phyloP scores from a whole-genome alignment of 1,139 yeast genomes.

The Blastobotrys indianensis region DNA sequence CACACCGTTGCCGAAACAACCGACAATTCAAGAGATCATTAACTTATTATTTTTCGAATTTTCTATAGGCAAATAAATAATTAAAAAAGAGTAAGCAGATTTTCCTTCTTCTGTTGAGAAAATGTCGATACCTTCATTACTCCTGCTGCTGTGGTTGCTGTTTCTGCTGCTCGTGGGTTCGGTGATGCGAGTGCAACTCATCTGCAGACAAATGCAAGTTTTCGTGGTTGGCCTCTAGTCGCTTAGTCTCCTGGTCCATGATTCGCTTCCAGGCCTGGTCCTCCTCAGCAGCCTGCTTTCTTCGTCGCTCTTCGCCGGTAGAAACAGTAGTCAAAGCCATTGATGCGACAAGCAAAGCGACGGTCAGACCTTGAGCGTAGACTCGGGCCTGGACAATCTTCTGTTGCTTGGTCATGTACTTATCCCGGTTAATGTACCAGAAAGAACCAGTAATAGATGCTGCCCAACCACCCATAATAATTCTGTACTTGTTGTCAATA shows the following conservation, averaged over 20 bases:
- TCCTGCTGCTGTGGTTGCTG: no score
- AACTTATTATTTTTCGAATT: neutral
- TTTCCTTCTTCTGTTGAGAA: no score
- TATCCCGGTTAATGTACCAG: constrained; percentile 69
- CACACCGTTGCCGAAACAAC: no score
- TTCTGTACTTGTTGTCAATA: constrained; percentile 59
- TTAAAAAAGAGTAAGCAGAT: no score
- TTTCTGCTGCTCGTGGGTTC: neutral
- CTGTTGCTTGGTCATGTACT: constrained; percentile 70
- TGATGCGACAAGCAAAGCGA: constrained; percentile 32
- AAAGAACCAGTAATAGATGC: constrained; percentile 81
- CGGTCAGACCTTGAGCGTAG: constrained; percentile 77
- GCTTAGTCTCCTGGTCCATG: constrained; percentile 28
- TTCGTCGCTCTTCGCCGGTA: constrained; percentile 29
- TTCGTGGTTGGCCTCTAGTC: constrained; percentile 12
- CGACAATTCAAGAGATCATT: constrained; percentile 22
- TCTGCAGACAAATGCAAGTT: neutral
- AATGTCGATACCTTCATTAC: no score
- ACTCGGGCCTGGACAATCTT: constrained; percentile 91
- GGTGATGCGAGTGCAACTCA: neutral
- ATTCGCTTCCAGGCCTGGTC: constrained; percentile 29
- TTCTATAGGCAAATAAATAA: neutral
- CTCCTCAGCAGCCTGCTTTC: constrained; percentile 36
- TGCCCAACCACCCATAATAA: constrained; percentile 80
- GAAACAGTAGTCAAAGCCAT: constrained; percentile 29